These are phyloP conservation scores for Hyphodiscus hymeniophilus DNA, from an alignment of 495 filamentous ascomycete genomes.

Conservation along the genomic window DNA sequence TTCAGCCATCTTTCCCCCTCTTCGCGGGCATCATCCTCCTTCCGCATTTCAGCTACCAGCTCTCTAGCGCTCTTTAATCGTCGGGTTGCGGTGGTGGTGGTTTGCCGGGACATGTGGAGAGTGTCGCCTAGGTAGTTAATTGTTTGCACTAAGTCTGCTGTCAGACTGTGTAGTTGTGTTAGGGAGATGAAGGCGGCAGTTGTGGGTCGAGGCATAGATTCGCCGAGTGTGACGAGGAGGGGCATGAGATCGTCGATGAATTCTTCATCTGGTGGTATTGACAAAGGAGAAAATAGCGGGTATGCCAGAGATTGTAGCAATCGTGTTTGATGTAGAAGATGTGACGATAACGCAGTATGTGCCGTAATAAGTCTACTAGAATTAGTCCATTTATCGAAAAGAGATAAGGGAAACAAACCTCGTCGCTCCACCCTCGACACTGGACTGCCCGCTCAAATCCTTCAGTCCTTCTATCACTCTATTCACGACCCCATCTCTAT, in stretches of 20 bases:
- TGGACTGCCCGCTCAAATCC: conserved; percentile 74
- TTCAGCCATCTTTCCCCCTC: conserved; percentile 75
- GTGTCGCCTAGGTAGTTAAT: conserved; percentile 85
- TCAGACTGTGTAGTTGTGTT: conserved; percentile 53
- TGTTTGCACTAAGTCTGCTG: conserved; percentile 67
- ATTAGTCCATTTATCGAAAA: conserved; percentile 16
- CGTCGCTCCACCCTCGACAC: conserved; percentile 70
- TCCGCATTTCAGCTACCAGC: conserved; percentile 71
- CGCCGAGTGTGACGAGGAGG: conserved; percentile 46
- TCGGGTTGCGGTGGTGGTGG: conserved; percentile 68
- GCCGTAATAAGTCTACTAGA: conserved; percentile 69
- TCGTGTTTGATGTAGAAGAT: conserved; percentile 78
- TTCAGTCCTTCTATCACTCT: conserved; percentile 65
- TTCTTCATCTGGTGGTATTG: conserved; percentile 43
- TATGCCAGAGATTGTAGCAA: conserved; percentile 73
- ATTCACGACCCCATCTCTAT: conserved; percentile 58
- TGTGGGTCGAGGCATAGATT: conserved; percentile 46
- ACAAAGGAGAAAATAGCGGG: conserved; percentile 55
- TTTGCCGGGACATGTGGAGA: conserved; percentile 88
- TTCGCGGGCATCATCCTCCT: conserved; percentile 73
- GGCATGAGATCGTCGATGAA: conserved; percentile 59
- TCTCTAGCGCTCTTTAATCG: conserved; percentile 68
- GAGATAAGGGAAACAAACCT: conserved; percentile 41
- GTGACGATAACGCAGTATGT: conserved; percentile 74
- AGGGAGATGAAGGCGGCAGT: conserved; percentile 48